phyloP scores from a whole-genome alignment of 805 yeast species.

The Hanseniaspora nectarophila region DNA sequence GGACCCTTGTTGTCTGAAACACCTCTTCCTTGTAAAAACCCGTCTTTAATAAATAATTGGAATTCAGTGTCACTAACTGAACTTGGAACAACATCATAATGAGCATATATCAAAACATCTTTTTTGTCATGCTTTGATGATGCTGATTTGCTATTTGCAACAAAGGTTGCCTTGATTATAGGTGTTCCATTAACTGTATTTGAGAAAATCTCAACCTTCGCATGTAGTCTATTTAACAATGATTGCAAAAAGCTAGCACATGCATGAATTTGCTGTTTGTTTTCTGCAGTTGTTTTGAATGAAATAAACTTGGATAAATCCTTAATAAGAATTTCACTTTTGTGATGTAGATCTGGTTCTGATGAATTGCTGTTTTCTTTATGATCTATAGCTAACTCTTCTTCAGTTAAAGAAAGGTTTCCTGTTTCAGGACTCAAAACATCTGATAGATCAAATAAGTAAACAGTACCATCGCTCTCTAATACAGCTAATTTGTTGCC shows the following conservation, averaged over 20 bases:
- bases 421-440: not conserved
- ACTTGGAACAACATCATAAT: conserved; percentile 73
- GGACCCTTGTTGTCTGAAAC: conserved; percentile 95
- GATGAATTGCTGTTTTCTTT: not conserved
- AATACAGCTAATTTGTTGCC: conserved; percentile 1
- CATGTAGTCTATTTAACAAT: conserved; percentile 57
- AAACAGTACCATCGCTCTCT: conserved; percentile 11
- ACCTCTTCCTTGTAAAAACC: conserved; percentile 83
- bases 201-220: conserved; percentile 5
- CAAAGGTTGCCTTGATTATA: conserved; percentile 63
- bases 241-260: conserved; percentile 68
- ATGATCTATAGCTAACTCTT: not conserved
- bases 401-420: not conserved
- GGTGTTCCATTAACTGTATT: conserved; percentile 55
- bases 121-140: not conserved
- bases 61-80: conserved; percentile 78
- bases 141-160: conserved; percentile 28
- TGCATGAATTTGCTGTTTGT: conserved; percentile 38
- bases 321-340: conserved; percentile 4
- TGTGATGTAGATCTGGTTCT: not conserved
- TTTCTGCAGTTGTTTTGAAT: conserved; percentile 7
- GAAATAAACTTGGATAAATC: conserved; percentile 10
- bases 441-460: conserved; percentile 1
- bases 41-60: conserved; percentile 60
- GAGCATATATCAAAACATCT: conserved; percentile 73